Evolutionary conservation across 805 yeast genomes (phyloP), one percentile per base, ranked within the genome.

Genomic region (Metschnikowia lachancei): DNA sequence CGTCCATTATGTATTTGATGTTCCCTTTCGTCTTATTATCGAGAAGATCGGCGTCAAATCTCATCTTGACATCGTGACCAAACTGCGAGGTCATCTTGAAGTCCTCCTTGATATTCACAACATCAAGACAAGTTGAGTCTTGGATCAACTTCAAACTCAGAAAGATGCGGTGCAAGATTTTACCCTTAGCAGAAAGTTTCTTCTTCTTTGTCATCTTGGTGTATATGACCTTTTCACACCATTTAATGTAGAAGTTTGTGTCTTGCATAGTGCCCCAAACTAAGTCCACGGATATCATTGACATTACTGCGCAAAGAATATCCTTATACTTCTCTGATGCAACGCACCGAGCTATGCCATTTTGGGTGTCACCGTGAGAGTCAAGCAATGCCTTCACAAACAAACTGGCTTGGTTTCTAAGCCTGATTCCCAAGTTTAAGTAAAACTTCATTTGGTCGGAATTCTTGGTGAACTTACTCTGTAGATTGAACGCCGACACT

Each of bases 261-360:
- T 86, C 94, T 45, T 85, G 83, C 91, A 87, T 86, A 1, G 92
- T 82, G 2, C 96, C 96, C 88, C 95, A 85, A 13, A 87, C 91
- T 42, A 87, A 83, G 66, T 89, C 96, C 42, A 89, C 86, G 6
- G 91, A 82, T 39, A 84, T 87, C 95, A 88, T 87, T 2, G 94
- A 83, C 62, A 89, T 73, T 18, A 87, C 82, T 0, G 95, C 94
- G 41, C 88, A 85, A 22, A 89, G 63, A 4, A 87, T 86, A 60
- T 88, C 96, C 60, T 89, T 88, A 63, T 89, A 88, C 61, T 85
- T 85, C 58, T 85, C 76, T 33, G 66, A 64, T 16, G 87, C 45
- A 50, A 67, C 54, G 70, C 73, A 47, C 70, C 75, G 59, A 73
- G 81, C 62, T 58, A 77, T 50, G 60, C 77, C 59, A 17, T 65